Base-by-base conservation (phyloP, 2,329 filamentous ascomycete genomes). In the Waltergamsia citrina region DNA sequence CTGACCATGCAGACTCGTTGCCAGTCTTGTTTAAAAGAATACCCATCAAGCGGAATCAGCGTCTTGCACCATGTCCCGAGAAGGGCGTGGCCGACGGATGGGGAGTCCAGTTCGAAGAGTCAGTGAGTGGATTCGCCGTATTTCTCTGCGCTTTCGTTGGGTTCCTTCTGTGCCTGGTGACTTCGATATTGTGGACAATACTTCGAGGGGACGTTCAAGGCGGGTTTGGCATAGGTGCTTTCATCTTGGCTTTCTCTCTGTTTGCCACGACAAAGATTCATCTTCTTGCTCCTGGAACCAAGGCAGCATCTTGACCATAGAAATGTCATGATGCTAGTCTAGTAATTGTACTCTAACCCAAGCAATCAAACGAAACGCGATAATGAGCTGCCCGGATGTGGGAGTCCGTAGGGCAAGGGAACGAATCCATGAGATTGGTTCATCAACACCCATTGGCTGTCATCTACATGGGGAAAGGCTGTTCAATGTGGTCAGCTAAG, bases 211-310 rank as follows among this genome's bases (percentile, higher is more conserved):
- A 31, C n/a, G 29, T 31, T 11, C 29, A 31, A 20, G 29, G 29
- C 7, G 29, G 29, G n/a, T 31, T 31, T 17, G 29, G 29, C n/a
- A 31, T 31, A 8, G 29, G 29, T n/a, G 29, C 29, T 18, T 17
- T 31, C n/a, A 17, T 31, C 11, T 7, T 31, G 15, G 29, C 7
- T 7, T 7, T 31, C 17, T 31, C 17, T n/a, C n/a, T 18, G 12
- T 31, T 31, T 17, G 16, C 15, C 17, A 17, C 29, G 29, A 31
- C 29, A 9, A 25, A 25, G 23, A n/a, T n/a, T n/a, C n/a, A n/a
- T n/a, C n/a, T n/a, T n/a, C n/a, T n/a, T n/a, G n/a, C n/a, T n/a
- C n/a, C n/a, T n/a, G n/a, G n/a, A n/a, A n/a, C n/a, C n/a, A n/a
- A n/a, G n/a, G n/a, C n/a, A n/a, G n/a, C n/a, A n/a, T n/a, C n/a